Base-by-base conservation (phyloP, 2,329 filamentous ascomycete species). In the Trichoderma afroharzianum region DNA sequence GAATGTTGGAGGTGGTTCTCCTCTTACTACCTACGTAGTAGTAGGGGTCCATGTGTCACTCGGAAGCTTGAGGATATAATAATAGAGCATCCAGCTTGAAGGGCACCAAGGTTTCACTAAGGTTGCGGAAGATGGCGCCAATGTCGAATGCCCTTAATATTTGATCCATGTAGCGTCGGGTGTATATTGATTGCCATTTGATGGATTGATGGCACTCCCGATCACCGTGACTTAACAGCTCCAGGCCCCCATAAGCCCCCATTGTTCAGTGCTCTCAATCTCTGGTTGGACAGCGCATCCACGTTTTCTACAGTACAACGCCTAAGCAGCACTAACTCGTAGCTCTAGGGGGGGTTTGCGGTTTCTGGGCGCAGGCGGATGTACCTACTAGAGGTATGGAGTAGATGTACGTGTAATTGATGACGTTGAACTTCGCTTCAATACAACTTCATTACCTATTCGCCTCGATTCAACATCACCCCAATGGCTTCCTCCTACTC, bases 381-480 rank as follows among this genome's bases (percentile, higher is more conserved):
- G 55, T 58, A 32, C 63, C 21, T 28, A 36, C 33, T 7, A 36
- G 14, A 26, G 26, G 26, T n/a, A n/a, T n/a, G n/a, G n/a, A 15
- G 33, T 36, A 18, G 9, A 53, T 61, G 57, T 53, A 24, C 21
- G 21, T 67, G 50, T 61, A 62, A 53, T 69, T 53, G 67, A 69
- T 69, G 67, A 69, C 67, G 67, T 62, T 69, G 67, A 47, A 36
- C 62, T 39, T 26, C 21, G 32, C 18, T 26, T 36, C 21, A 36
- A 36, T 50, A 28, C 59, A 50, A 62, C 32, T 36, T 36, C 30
- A 36, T n/a, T 59, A 36, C 33, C 14, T 36, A 21, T 53, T 61
- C 57, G 39, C 39, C 67, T 53, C 30, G 67, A 69, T 69, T 69
- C 57, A 69, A 69, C 57, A 69, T 69, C 67, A 39, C 39, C 59